A percentile compares a stretch with the other conserved stretches of the same genome.
Conservation (phyloP, 225 moss, liverwort and hornwort genomes). For the Rhytidiadelphus loreus region DNA sequence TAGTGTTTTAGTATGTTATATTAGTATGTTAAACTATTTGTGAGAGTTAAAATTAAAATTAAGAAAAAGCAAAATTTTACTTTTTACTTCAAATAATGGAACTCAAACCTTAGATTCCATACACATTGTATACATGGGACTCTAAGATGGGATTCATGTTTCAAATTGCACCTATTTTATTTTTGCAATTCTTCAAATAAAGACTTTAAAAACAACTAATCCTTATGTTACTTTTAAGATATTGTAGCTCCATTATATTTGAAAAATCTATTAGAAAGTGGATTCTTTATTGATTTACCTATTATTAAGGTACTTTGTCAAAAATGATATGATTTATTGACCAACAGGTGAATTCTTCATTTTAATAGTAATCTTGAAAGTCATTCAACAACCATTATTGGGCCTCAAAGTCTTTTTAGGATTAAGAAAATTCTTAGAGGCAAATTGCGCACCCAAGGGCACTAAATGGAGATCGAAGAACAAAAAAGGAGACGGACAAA, state of each 20-base stretch:
- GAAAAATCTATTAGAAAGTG: rapidly evolving
- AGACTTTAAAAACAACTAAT: neutral
- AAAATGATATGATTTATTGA: neutral
- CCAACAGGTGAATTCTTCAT: neutral
- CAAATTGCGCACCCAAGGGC: too few relatives aligned
- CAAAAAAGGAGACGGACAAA: too few relatives aligned
- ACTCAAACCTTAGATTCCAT: neutral
- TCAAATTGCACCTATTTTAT: neutral
- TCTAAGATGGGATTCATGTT: too few relatives aligned
- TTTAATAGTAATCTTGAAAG: neutral
- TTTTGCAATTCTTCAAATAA: neutral
- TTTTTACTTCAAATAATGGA: neutral
- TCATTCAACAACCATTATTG: rapidly evolving
- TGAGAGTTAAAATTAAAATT: neutral
- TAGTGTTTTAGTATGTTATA: neutral
- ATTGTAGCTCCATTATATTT: neutral
- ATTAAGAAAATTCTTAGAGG: rapidly evolving
- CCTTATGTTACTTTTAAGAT: neutral
- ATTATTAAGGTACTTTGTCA: neutral
- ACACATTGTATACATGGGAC: rapidly evolving
- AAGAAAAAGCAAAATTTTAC: neutral
- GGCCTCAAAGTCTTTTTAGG: too few relatives aligned
- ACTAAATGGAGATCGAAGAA: too few relatives aligned
- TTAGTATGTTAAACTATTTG: too few relatives aligned
- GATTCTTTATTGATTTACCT: neutral